Base-by-base conservation (phyloP, 768 basidiomycete genomes). In the Tricholoma matsutake region DNA sequence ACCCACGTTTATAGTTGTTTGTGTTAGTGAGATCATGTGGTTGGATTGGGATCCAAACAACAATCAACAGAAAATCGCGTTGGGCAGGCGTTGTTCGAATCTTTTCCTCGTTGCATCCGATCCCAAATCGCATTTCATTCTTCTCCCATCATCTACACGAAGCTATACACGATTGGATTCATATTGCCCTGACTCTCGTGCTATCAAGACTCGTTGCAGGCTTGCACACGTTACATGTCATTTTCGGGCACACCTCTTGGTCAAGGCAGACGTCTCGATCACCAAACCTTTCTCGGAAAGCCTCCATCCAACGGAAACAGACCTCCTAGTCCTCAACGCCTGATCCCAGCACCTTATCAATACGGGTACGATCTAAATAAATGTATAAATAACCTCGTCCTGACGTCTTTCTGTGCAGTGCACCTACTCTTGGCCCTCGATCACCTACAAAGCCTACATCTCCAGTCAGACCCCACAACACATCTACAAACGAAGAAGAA, bases 261-360 rank as follows among this genome's bases (percentile, higher is more conserved):
- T 77, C 87, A 91, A 86, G 88, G 86, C 80, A 88, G 90, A 83
- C 87, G 91, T 78, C 85, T 92, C 72, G 89, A 91, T 83, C 89
- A 88, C 73, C 78, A 80, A 72, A 81, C 88, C 55, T 92, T 93
- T 71, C 84, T 91, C 72, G 86, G 86, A 62, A 90, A 88, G 79
- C 74, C 74, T 60, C 70, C 73, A 56, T 73, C 74, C 18, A 74
- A 65, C 66, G 71, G 65, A 54, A 72, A 70, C 64, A 74, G 75
- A 57, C 74, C 72, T 18, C 73, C 74, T 31, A 73, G 72, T 54
- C 76, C 80, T 25, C 73, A 74, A 58, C 74, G 75, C 63, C 66
- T 74, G n/a, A 76, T 80, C 14, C 82, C 86, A 22, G 73, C 83
- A 3, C 88, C 88, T 5, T 90, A 89, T 79, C 76, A 86, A 61